Percentiles rank a stretch among this genome's conserved stretches.
phyloP scores from a whole-genome alignment of 345 rosid genomes.

The Bruguiera parviflora region DNA sequence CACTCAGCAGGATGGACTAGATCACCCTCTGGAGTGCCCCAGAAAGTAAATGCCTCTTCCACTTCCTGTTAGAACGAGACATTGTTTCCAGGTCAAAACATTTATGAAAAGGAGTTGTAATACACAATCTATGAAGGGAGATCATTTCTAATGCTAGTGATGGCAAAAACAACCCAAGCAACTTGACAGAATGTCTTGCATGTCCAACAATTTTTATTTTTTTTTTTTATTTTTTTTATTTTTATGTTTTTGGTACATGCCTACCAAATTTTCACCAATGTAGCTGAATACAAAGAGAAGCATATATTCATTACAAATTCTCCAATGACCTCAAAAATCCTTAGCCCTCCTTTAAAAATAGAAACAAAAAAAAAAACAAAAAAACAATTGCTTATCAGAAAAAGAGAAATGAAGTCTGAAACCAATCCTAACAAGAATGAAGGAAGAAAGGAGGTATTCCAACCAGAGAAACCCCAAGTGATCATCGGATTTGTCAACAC shows the following conservation, averaged over 20 bases:
- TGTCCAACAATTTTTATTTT: neutral
- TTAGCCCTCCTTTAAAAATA: neutral
- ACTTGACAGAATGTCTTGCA: neutral
- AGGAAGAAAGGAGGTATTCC: neutral
- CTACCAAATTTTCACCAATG: too few species aligned
- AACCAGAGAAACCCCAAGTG: neutral
- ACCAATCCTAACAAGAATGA: neutral
- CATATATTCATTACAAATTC: neutral
- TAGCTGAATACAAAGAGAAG: too few species aligned
- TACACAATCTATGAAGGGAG: neutral
- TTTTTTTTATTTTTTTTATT: neutral
- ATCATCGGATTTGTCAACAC: neutral
- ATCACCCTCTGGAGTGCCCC: slow-evolving; percentile 94
- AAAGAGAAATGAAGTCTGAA: neutral
- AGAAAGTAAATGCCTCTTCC: slow-evolving; percentile 76
- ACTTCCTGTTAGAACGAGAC: slow-evolving; percentile 58
- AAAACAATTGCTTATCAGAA: neutral
- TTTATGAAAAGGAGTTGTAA: neutral
- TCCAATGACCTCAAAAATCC: neutral
- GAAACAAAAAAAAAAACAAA: neutral
- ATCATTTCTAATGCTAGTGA: neutral
- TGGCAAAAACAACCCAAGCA: neutral
- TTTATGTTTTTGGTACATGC: too few species aligned
- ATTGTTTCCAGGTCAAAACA: slow-evolving; percentile 1
- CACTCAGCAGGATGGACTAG: slow-evolving; percentile 89